Base-by-base conservation (phyloP, 2,329 filamentous ascomycete species). In the Escovopsis sp. region DNA sequence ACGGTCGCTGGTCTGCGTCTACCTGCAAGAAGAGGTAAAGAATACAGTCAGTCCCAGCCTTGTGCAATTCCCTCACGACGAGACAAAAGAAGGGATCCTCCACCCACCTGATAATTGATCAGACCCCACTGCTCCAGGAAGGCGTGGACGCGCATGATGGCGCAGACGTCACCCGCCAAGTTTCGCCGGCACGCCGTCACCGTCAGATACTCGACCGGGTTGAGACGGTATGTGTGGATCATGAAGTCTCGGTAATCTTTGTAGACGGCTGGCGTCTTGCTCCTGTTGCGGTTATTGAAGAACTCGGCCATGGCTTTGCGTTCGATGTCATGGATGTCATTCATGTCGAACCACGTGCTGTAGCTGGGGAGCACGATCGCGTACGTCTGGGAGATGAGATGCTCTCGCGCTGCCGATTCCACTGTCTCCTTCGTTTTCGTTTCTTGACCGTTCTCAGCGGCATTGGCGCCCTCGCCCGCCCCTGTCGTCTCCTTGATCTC, bases 161-260 rank as follows among this genome's bases (percentile, higher is more conserved):
- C 88, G 62, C 90, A 98, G 23, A 98, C 90, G 58, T 98, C 90
- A 44, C 90, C 90, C 16, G 90, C 90, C 51, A 98, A 62, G 56
- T 98, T 98, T 46, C 90, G 75, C 43, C 90, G 73, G 55, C 90
- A 98, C 34, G 90, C 90, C 10, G 90, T 98, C 36, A 98, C 88
- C 5, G 90, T 98, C 37, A 98, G 69, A 52, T 98, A 98, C 57
- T 98, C 90, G 36, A 86, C 72, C 5, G 90, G 90, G 54, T 96
- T 98, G 38, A 98, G 65, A 27, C 90, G 79, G 60, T 98, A 98
- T 12, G 90, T 96, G 63, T 98, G 98, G 63, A 98, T 86, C 90
- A 98, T 98, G 54, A 98, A 98, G 54, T 98, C 90, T 47, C 90
- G 79, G 60, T 98, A 98, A 54, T 98, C 90, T 61, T 96, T 96